These are phyloP conservation scores for Areca catechu DNA, from an alignment of 176 grass and related monocot species.

Conservation along the genomic window DNA sequence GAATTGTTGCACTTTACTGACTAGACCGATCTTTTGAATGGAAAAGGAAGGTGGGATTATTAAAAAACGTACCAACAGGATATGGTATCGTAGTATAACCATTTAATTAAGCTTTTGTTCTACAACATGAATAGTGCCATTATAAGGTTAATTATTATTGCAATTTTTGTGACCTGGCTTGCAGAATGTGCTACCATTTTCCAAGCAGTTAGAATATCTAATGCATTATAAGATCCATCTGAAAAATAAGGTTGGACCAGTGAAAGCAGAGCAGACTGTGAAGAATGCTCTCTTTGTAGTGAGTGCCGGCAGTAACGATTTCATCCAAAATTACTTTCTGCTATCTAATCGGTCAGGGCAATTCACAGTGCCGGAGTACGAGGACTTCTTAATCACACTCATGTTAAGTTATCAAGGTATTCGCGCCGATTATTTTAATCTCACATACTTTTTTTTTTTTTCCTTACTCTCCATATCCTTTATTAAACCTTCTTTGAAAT, in stretches of 20 bases:
- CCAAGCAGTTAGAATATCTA: conserved; percentile 45
- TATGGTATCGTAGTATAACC: too few relatives aligned
- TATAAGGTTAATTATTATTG: too few relatives aligned
- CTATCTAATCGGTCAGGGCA: conserved; percentile 17
- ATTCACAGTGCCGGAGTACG: conserved; percentile 27
- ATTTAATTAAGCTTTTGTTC: too few relatives aligned
- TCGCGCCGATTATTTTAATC: too few relatives aligned
- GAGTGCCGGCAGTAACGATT: conserved; percentile 48
- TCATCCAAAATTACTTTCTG: conserved; percentile 26
- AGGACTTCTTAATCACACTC: conserved; percentile 30
- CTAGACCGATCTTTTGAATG: too few relatives aligned
- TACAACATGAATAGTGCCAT: too few relatives aligned
- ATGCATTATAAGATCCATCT: conserved; percentile 40
- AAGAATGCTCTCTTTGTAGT: conserved; percentile 39
- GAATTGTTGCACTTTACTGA: too few relatives aligned
- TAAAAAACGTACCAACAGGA: too few relatives aligned
- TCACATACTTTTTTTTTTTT: neutral
- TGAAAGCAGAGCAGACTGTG: conserved; percentile 30
- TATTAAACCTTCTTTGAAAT: neutral
- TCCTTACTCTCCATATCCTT: neutral
- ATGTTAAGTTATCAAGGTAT: conserved; percentile 43
- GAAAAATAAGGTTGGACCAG: conserved; percentile 26
- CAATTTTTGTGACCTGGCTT: neutral
- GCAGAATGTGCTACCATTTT: conserved; percentile 44
- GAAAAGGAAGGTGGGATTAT: too few relatives aligned